Base-by-base conservation (phyloP, 1,139 yeast genomes). In the Saccharomyces hybrid region DNA sequence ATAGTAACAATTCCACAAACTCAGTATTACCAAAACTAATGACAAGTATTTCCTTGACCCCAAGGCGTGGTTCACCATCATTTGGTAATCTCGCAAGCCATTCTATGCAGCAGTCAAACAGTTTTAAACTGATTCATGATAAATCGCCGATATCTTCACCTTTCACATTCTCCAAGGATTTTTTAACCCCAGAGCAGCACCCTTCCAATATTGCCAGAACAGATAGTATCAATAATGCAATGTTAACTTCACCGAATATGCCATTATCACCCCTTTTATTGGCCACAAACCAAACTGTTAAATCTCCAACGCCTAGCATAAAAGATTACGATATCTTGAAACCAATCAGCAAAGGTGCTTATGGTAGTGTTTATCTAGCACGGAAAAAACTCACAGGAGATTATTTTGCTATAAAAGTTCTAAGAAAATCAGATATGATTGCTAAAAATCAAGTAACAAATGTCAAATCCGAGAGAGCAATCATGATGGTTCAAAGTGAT, bases 321-420 rank as follows among this genome's bases (percentile, higher is more conserved):
- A 81, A 80, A 58, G 99, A 95, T 70, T 95, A 90, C 68, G 97
- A 89, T 62, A 83, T 93, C 38, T 75, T 95, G 55, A 90, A 90
- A 66, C 97, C 99, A 0, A 90, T 95, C 53, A 88, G 97, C 67
- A 88, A 89, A 67, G 99, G 99, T 32, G 99, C 99, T 0, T 95
- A 91, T 75, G 99, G 99, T 0, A 86, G 96, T 46, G 99, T 95
- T 0, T 93, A 84, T 67, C 75, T 95, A 16, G 93, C 97, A 0
- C 82, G 85, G 59, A 80, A 95, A 62, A 85, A 83, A 63, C 71
- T 86, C 13, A 93, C 98, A 0, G 97, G 98, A 2, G 99, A 95
- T 59, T 88, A 90, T 68, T 95, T 88, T 62, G 99, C 99, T 1
- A 90, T 95, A 57, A 95, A 95, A 69, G 95, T 91, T n/a, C 75